Evolutionary conservation across 2,329 filamentous ascomycete genomes (phyloP).

Genomic region (Lachnellula willkommii): DNA sequence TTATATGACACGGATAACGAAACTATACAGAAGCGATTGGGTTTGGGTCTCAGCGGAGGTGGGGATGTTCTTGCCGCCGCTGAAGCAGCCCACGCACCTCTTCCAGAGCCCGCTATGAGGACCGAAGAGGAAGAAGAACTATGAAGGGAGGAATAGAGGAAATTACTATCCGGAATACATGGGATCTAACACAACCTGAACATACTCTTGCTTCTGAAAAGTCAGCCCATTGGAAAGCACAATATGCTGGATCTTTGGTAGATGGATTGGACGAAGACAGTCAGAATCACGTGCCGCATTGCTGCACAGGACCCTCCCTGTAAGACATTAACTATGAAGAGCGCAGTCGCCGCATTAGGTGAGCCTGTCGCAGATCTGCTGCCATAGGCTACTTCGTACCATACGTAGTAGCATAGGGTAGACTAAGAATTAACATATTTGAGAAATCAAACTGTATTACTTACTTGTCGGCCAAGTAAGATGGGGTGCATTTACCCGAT

Average conservation of each 20-base stretch:
- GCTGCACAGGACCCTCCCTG: constrained; percentile 7
- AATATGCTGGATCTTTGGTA: not conserved
- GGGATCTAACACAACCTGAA: constrained; percentile 1
- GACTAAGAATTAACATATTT: constrained; percentile 1
- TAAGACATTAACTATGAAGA: constrained; percentile 12
- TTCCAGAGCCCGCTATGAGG: constrained; percentile 19
- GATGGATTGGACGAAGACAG: not conserved
- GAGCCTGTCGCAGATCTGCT: not conserved
- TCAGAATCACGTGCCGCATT: not conserved
- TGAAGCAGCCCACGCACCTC: constrained; percentile 27
- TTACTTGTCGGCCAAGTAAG: not conserved
- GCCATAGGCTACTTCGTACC: not conserved
- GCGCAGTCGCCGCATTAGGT: not conserved
- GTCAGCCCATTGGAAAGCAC: constrained; percentile 12
- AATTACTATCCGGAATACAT: not conserved
- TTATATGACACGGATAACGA: constrained; percentile 44
- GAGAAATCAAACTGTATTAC: not conserved
- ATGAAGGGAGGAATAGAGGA: constrained; percentile 11
- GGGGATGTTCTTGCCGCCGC: constrained; percentile 26
- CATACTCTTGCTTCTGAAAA: not conserved
- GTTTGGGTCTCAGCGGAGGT: constrained; percentile 18
- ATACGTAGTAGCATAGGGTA: not conserved
- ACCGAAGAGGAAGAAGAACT: constrained; percentile 27
- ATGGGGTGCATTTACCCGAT: not conserved
- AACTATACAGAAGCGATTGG: constrained; percentile 24